phyloP scores from a whole-genome alignment of 495 filamentous ascomycete species.

The Penicillium subrubescens region DNA sequence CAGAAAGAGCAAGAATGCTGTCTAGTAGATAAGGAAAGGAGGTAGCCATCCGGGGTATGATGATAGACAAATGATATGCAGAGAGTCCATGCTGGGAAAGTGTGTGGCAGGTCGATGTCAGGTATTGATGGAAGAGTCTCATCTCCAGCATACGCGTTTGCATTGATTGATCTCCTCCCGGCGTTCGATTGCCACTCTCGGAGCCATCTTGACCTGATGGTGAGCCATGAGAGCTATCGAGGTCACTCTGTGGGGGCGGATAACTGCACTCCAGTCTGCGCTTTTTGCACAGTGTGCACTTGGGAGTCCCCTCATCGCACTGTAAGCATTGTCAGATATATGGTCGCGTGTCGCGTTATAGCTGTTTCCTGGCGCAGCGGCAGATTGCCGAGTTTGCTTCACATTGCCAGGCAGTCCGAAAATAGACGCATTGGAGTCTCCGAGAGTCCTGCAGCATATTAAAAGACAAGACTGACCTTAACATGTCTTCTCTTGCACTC shows the following conservation, averaged over 20 bases:
- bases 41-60: slow-evolving; percentile 47
- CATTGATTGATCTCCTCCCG: slow-evolving; percentile 14
- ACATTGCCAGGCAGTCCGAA: background rate
- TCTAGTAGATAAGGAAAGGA: slow-evolving; percentile 49
- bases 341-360: background rate
- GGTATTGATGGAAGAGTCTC: slow-evolving; percentile 42
- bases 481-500: slow-evolving; percentile 45
- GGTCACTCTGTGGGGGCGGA: slow-evolving; percentile 30
- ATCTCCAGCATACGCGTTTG: slow-evolving; percentile 41
- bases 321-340: slow-evolving; percentile 18
- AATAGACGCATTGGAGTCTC: background rate
- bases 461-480: slow-evolving; percentile 28
- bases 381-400: background rate
- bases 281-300: slow-evolving; percentile 40
- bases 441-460: background rate
- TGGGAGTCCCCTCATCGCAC: slow-evolving; percentile 42
- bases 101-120: slow-evolving; percentile 38
- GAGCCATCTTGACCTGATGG: slow-evolving; percentile 26
- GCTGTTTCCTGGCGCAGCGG: background rate
- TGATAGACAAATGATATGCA: slow-evolving; percentile 42
- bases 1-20: slow-evolving; percentile 48
- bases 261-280: slow-evolving; percentile 42
- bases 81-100: slow-evolving; percentile 33
- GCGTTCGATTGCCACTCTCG: slow-evolving; percentile 17
- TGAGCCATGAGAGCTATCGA: slow-evolving; percentile 29